Evolutionary conservation across 495 filamentous ascomycete genomes (phyloP).

Genomic region (Tuber magnatum): DNA sequence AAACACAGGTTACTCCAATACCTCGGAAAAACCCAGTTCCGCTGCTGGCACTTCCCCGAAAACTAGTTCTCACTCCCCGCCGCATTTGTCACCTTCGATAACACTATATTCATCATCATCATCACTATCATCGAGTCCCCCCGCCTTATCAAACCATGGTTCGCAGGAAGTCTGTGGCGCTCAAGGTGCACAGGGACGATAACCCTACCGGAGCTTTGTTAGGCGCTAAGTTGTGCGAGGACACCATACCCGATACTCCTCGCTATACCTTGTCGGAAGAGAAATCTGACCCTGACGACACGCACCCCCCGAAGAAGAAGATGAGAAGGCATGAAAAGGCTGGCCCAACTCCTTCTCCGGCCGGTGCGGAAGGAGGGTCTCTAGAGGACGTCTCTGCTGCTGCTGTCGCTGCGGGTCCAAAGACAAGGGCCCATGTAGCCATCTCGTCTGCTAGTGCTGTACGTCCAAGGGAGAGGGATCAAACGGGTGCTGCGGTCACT

Average conservation of each 20-base stretch:
- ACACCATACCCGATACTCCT: not conserved
- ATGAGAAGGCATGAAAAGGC: not conserved
- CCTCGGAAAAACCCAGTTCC: not conserved
- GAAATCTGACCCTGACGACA: not conserved
- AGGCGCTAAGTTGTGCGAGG: not conserved
- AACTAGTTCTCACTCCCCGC: not conserved
- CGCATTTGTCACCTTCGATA: not conserved
- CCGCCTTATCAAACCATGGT: not conserved
- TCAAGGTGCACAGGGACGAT: not conserved
- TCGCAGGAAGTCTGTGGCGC: not conserved
- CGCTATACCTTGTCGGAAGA: not conserved
- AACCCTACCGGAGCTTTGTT: not conserved
- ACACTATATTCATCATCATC: not conserved
- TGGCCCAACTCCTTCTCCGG: not conserved
- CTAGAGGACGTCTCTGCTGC: not conserved
- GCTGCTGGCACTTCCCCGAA: not conserved
- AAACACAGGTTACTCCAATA: not conserved
- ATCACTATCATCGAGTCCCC: not conserved
- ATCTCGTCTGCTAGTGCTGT: not conserved
- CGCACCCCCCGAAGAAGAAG: not conserved
- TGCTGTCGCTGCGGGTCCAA: not conserved
- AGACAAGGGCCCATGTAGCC: not conserved
- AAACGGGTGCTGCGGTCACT: conserved; percentile 7
- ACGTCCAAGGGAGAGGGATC: not conserved
- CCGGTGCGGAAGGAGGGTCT: not conserved